Evolutionary conservation across 2,329 filamentous ascomycete genomes (phyloP).

Genomic region (Stagonosporopsis vannaccii): DNA sequence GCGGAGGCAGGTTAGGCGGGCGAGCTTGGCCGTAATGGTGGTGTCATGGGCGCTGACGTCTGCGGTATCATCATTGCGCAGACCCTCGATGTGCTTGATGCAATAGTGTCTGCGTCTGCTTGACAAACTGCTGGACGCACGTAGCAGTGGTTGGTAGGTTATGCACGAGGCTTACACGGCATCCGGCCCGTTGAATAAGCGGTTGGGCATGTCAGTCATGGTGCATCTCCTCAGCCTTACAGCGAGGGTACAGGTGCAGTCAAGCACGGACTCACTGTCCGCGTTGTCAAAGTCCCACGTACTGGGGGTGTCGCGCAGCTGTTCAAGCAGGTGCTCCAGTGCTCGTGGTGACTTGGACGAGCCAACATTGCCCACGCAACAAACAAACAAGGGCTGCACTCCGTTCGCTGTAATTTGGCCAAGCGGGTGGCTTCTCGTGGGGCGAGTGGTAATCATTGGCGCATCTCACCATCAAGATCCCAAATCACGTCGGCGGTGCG

Average conservation of each 20-base stretch:
- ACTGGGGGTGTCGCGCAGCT: background rate
- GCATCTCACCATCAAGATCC: conserved; percentile 25
- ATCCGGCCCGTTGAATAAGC: conserved; percentile 8
- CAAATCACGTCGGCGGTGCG: conserved; percentile 18
- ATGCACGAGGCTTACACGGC: conserved; percentile 10
- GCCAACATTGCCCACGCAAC: background rate
- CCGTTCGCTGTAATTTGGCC: background rate
- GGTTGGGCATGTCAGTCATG: background rate
- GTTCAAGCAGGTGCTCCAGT: background rate
- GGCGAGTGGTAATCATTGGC: conserved; percentile 16
- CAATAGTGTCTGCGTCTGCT: background rate
- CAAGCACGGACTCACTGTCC: background rate
- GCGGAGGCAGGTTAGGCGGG: conserved; percentile 14
- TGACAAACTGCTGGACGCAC: background rate
- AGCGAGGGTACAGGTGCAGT: background rate
- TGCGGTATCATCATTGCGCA: background rate
- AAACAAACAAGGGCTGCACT: background rate
- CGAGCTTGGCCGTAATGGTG: conserved; percentile 16
- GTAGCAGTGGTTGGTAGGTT: background rate
- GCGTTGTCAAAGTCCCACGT: background rate
- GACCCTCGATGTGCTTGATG: background rate
- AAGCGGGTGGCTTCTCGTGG: conserved; percentile 1
- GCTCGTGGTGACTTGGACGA: background rate
- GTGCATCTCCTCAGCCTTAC: background rate
- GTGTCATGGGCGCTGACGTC: conserved; percentile 2